These are phyloP conservation scores for Fusarium chaquense DNA, from an alignment of 2,329 filamentous ascomycete species.

Conservation along the genomic window DNA sequence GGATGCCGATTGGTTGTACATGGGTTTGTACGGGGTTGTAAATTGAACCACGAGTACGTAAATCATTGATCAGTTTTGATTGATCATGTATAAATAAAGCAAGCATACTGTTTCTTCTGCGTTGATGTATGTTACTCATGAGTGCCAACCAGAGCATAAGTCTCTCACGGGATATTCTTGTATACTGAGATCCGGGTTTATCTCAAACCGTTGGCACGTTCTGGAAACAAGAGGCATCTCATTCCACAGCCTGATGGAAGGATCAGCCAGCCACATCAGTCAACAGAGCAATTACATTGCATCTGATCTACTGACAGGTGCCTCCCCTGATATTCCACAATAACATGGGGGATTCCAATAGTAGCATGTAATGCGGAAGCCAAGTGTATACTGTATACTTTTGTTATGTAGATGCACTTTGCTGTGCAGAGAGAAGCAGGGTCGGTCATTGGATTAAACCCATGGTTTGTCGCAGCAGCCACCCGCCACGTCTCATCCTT, in stretches of 20 bases:
- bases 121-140: not conserved
- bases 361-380: not conserved
- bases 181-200: not conserved
- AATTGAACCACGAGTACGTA: not conserved
- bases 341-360: not conserved
- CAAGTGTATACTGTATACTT: not conserved
- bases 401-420: not conserved
- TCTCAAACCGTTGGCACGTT: not conserved
- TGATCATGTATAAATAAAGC: not conserved
- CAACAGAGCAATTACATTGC: not conserved
- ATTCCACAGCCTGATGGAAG: not conserved
- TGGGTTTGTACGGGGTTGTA: slow-evolving; percentile 14
- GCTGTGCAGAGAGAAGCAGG: not conserved
- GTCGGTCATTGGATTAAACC: slow-evolving; percentile 8
- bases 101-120: not conserved
- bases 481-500: slow-evolving; percentile 26
- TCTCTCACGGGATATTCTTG: not conserved
- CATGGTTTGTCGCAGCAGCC: slow-evolving; percentile 22
- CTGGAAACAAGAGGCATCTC: not conserved
- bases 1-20: slow-evolving; percentile 4
- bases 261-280: not conserved
- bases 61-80: not conserved
- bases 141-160: too few relatives aligned
- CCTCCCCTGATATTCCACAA: not conserved
- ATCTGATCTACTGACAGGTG: not conserved